A percentile compares a stretch with the other conserved stretches of the same genome.
These are phyloP conservation scores for Solanum hybrid DNA, from an alignment of 305 asterid genomes.

Conservation along the genomic window DNA sequence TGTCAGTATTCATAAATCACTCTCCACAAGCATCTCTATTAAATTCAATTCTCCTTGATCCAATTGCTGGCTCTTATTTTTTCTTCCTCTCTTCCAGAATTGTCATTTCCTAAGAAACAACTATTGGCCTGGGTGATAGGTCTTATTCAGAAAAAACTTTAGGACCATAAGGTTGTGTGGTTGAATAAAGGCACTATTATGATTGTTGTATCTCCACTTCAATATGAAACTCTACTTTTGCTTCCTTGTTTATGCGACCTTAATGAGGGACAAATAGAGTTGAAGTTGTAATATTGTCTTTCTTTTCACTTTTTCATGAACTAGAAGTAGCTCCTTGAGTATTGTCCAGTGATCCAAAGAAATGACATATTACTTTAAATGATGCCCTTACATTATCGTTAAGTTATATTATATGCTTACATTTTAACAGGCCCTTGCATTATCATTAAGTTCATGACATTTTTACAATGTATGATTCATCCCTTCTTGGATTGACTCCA, in stretches of 20 bases:
- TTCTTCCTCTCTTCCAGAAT: not conserved
- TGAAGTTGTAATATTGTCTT: not conserved
- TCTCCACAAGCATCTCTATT: not conserved
- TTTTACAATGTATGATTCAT: not conserved
- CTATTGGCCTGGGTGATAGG: not conserved
- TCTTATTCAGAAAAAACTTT: not conserved
- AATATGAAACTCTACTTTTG: not conserved
- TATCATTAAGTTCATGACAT: too few relatives aligned
- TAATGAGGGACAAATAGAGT: not conserved
- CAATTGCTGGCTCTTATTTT: not conserved
- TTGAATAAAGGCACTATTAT: too few relatives aligned
- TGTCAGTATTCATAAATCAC: too few relatives aligned
- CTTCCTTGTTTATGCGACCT: not conserved
- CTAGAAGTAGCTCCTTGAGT: not conserved
- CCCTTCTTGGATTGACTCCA: not conserved
- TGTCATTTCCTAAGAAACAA: not conserved
- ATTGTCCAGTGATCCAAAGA: not conserved
- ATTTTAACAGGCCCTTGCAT: not conserved
- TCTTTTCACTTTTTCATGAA: not conserved
- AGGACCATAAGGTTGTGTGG: not conserved
- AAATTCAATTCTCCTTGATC: not conserved
- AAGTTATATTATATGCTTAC: not conserved
- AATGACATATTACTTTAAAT: too few relatives aligned
- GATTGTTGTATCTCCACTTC: not conserved
- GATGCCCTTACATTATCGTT: not conserved